Evolutionary conservation across 305 asterid genomes (phyloP).

Genomic region (Petunia hybrid): DNA sequence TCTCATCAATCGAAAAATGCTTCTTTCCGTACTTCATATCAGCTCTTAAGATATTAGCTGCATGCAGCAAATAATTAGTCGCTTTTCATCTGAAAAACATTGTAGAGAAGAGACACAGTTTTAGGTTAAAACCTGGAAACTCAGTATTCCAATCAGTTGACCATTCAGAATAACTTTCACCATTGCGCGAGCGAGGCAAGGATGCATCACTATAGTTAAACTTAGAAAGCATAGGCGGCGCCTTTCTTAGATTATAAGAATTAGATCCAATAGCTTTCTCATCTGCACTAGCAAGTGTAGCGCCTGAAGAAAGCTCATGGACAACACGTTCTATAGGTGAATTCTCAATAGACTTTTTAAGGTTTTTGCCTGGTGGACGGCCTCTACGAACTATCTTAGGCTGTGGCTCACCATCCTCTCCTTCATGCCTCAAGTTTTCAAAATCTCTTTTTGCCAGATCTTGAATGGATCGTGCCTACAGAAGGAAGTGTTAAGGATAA

Average conservation of each 20-base stretch:
- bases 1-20: slow-evolving; percentile 75
- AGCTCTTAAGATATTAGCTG: slow-evolving; percentile 88
- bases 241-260: slow-evolving; percentile 77
- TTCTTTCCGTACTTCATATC: slow-evolving; percentile 96
- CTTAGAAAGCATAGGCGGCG: slow-evolving; percentile 48
- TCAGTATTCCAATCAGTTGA: slow-evolving; percentile 81
- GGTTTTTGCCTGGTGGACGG: slow-evolving; percentile 89
- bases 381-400: slow-evolving; percentile 95
- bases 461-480: slow-evolving; percentile 88
- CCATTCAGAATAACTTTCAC: slow-evolving; percentile 79
- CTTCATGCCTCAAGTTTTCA: slow-evolving; percentile 83
- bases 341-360: slow-evolving; percentile 62
- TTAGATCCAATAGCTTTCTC: slow-evolving; percentile 65
- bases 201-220: slow-evolving; percentile 58
- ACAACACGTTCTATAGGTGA: slow-evolving; percentile 67
- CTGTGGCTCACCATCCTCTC: slow-evolving; percentile 87
- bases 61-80: slow-evolving; percentile 27
- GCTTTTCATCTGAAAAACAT: background rate
- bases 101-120: slow-evolving; percentile 28
- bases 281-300: slow-evolving; percentile 73
- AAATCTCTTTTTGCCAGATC: slow-evolving; percentile 91
- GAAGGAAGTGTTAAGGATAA: slow-evolving; percentile 37
- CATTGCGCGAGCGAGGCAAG: slow-evolving; percentile 60
- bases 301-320: slow-evolving; percentile 69
- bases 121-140: slow-evolving; percentile 77